Evolutionary conservation across 2,329 filamentous ascomycete genomes (phyloP).

Genomic region (Amylocarpus encephaloides): DNA sequence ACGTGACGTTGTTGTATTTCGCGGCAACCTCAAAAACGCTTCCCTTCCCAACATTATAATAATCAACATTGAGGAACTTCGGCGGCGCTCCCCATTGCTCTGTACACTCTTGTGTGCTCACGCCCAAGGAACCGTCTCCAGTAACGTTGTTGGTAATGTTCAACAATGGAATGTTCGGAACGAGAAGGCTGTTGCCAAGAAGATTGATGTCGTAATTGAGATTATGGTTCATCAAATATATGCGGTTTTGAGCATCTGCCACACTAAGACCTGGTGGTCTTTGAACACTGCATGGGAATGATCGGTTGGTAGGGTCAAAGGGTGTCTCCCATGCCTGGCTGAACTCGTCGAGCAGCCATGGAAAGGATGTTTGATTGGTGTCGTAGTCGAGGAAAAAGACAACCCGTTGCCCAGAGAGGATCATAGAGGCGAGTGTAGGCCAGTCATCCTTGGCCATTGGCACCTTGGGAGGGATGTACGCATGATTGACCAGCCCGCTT

Average conservation of each 20-base stretch:
- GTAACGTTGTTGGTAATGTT: conserved; percentile 65
- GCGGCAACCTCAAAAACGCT: conserved; percentile 74
- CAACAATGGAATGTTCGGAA: conserved; percentile 64
- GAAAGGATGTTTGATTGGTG: conserved; percentile 66
- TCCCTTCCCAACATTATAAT: conserved; percentile 64
- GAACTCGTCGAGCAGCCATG: conserved; percentile 85
- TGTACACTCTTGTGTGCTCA: conserved; percentile 56
- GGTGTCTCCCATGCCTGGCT: conserved; percentile 86
- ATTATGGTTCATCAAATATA: conserved; percentile 89
- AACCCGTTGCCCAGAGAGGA: conserved; percentile 62
- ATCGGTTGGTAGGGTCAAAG: conserved; percentile 50
- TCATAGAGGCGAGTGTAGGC: conserved; percentile 76
- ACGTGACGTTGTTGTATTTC: conserved; percentile 65
- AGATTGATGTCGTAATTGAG: conserved; percentile 72
- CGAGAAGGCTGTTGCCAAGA: conserved; percentile 55
- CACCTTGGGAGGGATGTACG: conserved; percentile 65
- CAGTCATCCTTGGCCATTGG: conserved; percentile 71
- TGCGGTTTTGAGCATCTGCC: conserved; percentile 49
- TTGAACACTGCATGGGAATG: conserved; percentile 73
- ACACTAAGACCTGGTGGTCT: conserved; percentile 61
- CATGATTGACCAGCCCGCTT: conserved; percentile 65
- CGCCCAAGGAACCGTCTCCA: conserved; percentile 61
- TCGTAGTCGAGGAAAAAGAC: conserved; percentile 82
- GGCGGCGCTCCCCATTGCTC: conserved; percentile 60
- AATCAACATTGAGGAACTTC: conserved; percentile 77